phyloP scores from a whole-genome alignment of 2,329 filamentous ascomycete species.

The Blastomyces silverae region DNA sequence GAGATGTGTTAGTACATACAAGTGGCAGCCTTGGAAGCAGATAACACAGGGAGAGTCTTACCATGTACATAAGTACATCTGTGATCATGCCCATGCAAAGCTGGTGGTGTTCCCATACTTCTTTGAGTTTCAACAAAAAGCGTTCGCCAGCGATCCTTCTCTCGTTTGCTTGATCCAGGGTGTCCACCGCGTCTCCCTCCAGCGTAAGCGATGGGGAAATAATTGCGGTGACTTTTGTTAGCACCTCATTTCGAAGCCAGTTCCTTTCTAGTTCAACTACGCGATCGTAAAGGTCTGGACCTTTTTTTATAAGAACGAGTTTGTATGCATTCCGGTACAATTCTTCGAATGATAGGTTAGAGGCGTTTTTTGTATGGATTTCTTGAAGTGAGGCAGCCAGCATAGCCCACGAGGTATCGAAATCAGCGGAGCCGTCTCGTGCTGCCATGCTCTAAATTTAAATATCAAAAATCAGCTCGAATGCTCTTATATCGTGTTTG shows the following conservation, averaged over 20 bases:
- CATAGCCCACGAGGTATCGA: conserved; percentile 75
- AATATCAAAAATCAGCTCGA: conserved; percentile 2
- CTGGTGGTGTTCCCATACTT: conserved; percentile 82
- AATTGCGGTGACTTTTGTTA: conserved; percentile 61
- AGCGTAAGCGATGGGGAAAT: conserved; percentile 63
- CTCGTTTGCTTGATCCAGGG: conserved; percentile 62
- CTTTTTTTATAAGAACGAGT: conserved; percentile 82
- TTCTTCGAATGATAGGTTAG: conserved; percentile 84
- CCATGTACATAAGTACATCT: conserved; percentile 94
- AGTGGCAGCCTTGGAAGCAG: background rate
- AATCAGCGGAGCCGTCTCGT: conserved; percentile 60
- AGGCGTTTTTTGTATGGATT: conserved; percentile 89
- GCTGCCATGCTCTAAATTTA: conserved; percentile 47
- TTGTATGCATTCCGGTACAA: conserved; percentile 92
- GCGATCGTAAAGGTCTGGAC: conserved; percentile 68
- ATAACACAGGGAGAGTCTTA: conserved; percentile 31
- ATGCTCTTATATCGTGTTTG: background rate
- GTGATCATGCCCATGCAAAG: conserved; percentile 94
- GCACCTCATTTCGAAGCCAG: conserved; percentile 71
- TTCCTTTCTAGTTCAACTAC: conserved; percentile 74
- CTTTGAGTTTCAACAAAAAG: conserved; percentile 68
- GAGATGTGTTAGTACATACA: background rate
- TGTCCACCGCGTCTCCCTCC: conserved; percentile 40
- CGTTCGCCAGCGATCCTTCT: conserved; percentile 71
- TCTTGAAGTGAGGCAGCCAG: conserved; percentile 71